These are phyloP conservation scores for Scenedesmus sp. DNA, from an alignment of 163 green algal species.

Conservation along the genomic window DNA sequence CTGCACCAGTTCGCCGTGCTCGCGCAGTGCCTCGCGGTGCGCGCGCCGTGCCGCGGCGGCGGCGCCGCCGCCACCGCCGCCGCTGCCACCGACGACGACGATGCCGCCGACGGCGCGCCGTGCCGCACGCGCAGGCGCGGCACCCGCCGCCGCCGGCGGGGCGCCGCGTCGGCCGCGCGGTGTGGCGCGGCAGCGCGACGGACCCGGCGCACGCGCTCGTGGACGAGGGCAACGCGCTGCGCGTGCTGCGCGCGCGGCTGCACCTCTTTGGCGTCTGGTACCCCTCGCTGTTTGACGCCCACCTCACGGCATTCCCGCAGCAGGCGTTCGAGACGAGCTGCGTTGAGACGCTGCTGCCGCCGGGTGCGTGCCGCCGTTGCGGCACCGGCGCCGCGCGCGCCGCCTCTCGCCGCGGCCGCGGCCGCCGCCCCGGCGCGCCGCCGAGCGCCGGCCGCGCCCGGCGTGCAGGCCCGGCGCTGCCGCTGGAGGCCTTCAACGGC, in stretches of 20 bases:
- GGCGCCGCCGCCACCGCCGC: too few species aligned
- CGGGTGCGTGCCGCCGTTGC: conserved; percentile 1
- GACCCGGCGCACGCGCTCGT: conserved; percentile 16
- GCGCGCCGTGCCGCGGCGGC: too few species aligned
- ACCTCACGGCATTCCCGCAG: conserved; percentile 36
- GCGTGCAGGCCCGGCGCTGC: conserved; percentile 6
- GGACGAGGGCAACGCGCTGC: conserved; percentile 43
- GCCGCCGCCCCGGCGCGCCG: too few species aligned
- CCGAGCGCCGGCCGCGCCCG: too few species aligned
- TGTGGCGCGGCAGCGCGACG: conserved; percentile 61
- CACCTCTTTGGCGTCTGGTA: conserved; percentile 43
- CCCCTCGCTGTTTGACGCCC: conserved; percentile 44
- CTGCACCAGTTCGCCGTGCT: conserved; percentile 42
- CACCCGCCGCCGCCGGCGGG: conserved; percentile 7
- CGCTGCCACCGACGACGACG: too few species aligned
- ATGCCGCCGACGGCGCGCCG: neutral
- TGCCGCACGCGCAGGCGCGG: neutral
- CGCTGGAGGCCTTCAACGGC: conserved; percentile 38
- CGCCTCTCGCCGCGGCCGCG: too few species aligned
- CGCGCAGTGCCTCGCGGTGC: conserved; percentile 39
- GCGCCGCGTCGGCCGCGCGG: conserved; percentile 34
- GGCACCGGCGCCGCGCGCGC: too few species aligned
- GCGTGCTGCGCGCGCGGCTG: conserved; percentile 45
- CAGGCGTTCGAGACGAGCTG: conserved; percentile 39
- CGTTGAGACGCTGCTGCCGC: conserved; percentile 29